Conservation (phyloP, 768 basidiomycete genomes). For the Pleurotus pulmonarius region DNA sequence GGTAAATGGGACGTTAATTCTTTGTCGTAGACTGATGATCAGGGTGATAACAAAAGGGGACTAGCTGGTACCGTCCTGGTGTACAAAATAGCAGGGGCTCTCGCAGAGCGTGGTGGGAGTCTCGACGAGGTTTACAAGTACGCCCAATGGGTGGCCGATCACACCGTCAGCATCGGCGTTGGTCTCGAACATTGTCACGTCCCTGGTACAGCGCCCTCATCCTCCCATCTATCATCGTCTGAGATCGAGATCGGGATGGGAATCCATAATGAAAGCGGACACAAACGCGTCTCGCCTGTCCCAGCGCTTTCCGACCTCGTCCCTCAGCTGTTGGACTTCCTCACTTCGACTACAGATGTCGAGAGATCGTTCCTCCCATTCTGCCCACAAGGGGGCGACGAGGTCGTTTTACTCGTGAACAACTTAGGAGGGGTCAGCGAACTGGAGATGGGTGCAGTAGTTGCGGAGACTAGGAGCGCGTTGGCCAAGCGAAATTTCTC, state of each 20-base stretch:
- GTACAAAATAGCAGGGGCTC: conserved; percentile 88
- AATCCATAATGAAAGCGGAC: conserved; percentile 88
- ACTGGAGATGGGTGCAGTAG: conserved; percentile 72
- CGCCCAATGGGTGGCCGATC: conserved; percentile 63
- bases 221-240: conserved; percentile 49
- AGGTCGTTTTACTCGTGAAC: conserved; percentile 79
- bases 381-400: conserved; percentile 48
- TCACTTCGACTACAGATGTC: conserved; percentile 68
- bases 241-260: conserved; percentile 91
- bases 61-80: conserved; percentile 79
- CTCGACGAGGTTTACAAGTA: conserved; percentile 67
- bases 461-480: conserved; percentile 52
- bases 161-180: conserved; percentile 78
- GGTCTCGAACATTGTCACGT: conserved; percentile 90
- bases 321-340: conserved; percentile 61
- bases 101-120: conserved; percentile 62
- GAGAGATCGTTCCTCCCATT: conserved; percentile 80
- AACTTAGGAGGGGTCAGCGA: conserved; percentile 86
- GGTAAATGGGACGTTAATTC: conserved; percentile 32
- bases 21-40: not conserved
- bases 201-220: conserved; percentile 64
- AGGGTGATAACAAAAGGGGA: conserved; percentile 43
- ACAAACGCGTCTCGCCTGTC: conserved; percentile 61
- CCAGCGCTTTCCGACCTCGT: conserved; percentile 71
- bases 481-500: conserved; percentile 55